Base-by-base conservation (phyloP, 2,329 filamentous ascomycete genomes). In the Phialemoniopsis sp. region DNA sequence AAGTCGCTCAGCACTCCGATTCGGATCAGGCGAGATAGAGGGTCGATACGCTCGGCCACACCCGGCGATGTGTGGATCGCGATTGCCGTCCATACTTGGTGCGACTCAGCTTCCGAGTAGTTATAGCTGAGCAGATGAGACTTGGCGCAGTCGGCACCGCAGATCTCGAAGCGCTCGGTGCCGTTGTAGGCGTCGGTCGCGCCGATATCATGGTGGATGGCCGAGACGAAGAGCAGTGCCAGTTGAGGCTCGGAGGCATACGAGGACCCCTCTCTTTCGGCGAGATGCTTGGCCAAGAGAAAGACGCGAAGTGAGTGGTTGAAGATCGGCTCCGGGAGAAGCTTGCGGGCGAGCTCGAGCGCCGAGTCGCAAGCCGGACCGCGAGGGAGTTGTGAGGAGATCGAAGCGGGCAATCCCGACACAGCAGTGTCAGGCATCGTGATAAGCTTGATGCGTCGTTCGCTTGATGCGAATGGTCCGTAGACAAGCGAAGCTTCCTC, bases 11-110 rank as follows among this genome's bases (percentile, higher is more conserved):
- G 45, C 33, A 59, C 56, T 16, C 40, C 53, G 6, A 52, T 40
- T 5, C 55, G 50, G 16, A 58, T 43, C 14, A 56, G 40, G 5
- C 56, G 45, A 7, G 56, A 46, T 17, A 59, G 40, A 9, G 55
- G 43, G 37, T 51, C 48, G 34, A 59, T 56, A 12, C 53, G 51
- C 45, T 59, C 56, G 4, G 56, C 56, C 32, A 59, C 57, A 3
- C 56, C 56, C 2, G 49, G 39, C 17, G 49, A 55, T 6, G 56
- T 52, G 39, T 59, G 56, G 13, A 59, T 8, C 8, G 56, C 55
- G 21, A 59, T 56, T 8, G 55, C 52, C 10, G 41, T 50, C 56
- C 56, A 59, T 30, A 56, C 54, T 15, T 47, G 42, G 40, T 55
- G 56, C 6, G 43, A 39, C 10, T 56, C 45, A 5, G 36, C 16